Percentiles rank a stretch among this genome's conserved stretches.
phyloP scores from a whole-genome alignment of 371 early-diverging fungal species.

The Lichtheimia corymbifera region DNA sequence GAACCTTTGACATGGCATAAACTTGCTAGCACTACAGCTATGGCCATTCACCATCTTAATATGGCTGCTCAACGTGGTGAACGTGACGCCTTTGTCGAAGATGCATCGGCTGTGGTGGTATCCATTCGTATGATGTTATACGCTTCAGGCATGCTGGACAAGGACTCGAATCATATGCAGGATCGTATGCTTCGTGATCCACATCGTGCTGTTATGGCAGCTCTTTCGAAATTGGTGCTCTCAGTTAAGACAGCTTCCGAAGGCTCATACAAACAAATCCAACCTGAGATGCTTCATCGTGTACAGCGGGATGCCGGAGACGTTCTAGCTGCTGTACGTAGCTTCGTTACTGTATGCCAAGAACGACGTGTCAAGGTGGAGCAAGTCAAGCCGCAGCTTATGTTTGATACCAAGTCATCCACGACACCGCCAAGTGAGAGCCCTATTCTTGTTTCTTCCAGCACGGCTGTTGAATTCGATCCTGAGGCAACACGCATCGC shows the following conservation, averaged over 20 bases:
- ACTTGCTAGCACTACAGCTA: slow-evolving; percentile 54
- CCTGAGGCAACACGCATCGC: neutral
- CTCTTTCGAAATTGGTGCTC: slow-evolving; percentile 75
- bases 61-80: slow-evolving; percentile 53
- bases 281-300: slow-evolving; percentile 21
- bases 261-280: slow-evolving; percentile 40
- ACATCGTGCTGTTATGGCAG: slow-evolving; percentile 67
- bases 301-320: slow-evolving; percentile 53
- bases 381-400: slow-evolving; percentile 25
- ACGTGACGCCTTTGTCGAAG: slow-evolving; percentile 11
- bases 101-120: slow-evolving; percentile 61
- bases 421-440: neutral
- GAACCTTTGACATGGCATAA: slow-evolving; percentile 26
- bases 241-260: slow-evolving; percentile 58
- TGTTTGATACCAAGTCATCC: slow-evolving; percentile 20
- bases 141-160: slow-evolving; percentile 73
- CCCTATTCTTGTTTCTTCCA: slow-evolving; percentile 7
- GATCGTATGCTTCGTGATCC: slow-evolving; percentile 17
- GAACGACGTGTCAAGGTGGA: slow-evolving; percentile 28
- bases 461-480: neutral
- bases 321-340: slow-evolving; percentile 74
- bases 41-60: slow-evolving; percentile 36
- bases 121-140: slow-evolving; percentile 83
- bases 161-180: slow-evolving; percentile 51
- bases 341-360: slow-evolving; percentile 56